A percentile compares a stretch with the other conserved stretches of the same genome.
Conservation (phyloP, 495 filamentous ascomycete species). For the Lasiosphaeria hispida region DNA sequence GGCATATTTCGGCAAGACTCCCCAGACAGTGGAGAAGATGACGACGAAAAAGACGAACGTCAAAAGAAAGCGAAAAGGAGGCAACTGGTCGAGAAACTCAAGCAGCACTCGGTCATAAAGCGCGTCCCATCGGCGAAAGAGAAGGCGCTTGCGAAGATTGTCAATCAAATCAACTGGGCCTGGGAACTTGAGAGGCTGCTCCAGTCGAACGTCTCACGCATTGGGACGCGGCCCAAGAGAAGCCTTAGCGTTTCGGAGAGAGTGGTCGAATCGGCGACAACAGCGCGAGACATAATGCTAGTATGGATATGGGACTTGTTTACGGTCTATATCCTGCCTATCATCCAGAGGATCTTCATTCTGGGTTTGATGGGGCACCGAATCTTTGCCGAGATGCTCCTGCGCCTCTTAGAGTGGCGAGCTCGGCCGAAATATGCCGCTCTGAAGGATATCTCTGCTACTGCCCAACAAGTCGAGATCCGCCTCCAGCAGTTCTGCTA, state of each 20-base stretch:
- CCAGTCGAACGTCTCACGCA: slow-evolving; percentile 79
- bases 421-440: slow-evolving; percentile 75
- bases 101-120: slow-evolving; percentile 77
- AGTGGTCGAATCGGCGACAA: slow-evolving; percentile 90
- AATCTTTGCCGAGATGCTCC: slow-evolving; percentile 71
- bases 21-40: slow-evolving; percentile 53
- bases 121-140: slow-evolving; percentile 80
- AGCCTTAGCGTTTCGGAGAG: slow-evolving; percentile 90
- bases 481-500: slow-evolving; percentile 98
- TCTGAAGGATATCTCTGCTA: slow-evolving; percentile 92
- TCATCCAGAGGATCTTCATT: slow-evolving; percentile 71
- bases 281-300: slow-evolving; percentile 71
- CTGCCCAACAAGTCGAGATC: slow-evolving; percentile 98
- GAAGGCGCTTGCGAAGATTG: slow-evolving; percentile 70
- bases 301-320: slow-evolving; percentile 68
- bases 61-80: slow-evolving; percentile 51
- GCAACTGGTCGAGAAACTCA: slow-evolving; percentile 81
- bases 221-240: slow-evolving; percentile 76
- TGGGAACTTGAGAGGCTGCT: slow-evolving; percentile 81
- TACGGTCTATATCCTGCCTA: slow-evolving; percentile 73
- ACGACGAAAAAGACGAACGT: slow-evolving; percentile 61
- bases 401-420: slow-evolving; percentile 85
- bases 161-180: slow-evolving; percentile 96
- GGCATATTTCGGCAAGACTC: slow-evolving; percentile 28
- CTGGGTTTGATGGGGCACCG: slow-evolving; percentile 78